Evolutionary conservation across 2,329 filamentous ascomycete species (phyloP), one percentile per base, ranked within the genome.

Genomic region (Apiospora aurea): DNA sequence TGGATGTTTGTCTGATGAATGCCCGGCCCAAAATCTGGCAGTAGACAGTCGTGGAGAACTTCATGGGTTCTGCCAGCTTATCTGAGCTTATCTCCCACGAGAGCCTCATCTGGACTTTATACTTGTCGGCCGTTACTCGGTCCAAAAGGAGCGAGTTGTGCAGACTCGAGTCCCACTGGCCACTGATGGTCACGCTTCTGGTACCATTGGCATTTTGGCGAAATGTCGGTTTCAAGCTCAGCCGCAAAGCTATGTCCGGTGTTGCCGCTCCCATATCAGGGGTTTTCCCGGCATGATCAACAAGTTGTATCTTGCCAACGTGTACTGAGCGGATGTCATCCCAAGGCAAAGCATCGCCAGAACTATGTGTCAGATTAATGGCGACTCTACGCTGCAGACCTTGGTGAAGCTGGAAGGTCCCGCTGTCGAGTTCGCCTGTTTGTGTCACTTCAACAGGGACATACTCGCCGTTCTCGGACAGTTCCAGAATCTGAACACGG

Each of bases 111-210:
- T 97, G 95, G 26, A 99, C 93, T 61, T 93, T 92, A 81, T 96
- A 95, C 80, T 95, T 96, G 73, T 98, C 95, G n/a, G 94, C 90
- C 1, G 96, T 98, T 1, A 94, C 92, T 38, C 96, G 91, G 82
- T 99, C 95, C n/a, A 99, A 89, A 18, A 98, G 87, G n/a, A 97
- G 86, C 7, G 96, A 98, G 74, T 91, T 92, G 81, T 99, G 96
- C 75, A 96, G 87, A 78, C 95, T 97, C 0, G 96, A 98, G 80
- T 99, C 96, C 96, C 96, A 99, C 79, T 98, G 95, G 0, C 93
- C 95, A n/a, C 93, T 88, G 61, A 98, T 87, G 1, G 92, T 95
- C 49, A 98, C 91, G 80, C 93, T 95, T 47, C 92, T 92, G 0
- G 95, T 98, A 49, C 96, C 96, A 80, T 98, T 97, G 34, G 94